phyloP scores from a whole-genome alignment of 768 basidiomycete genomes.

The Lentinula sp. region DNA sequence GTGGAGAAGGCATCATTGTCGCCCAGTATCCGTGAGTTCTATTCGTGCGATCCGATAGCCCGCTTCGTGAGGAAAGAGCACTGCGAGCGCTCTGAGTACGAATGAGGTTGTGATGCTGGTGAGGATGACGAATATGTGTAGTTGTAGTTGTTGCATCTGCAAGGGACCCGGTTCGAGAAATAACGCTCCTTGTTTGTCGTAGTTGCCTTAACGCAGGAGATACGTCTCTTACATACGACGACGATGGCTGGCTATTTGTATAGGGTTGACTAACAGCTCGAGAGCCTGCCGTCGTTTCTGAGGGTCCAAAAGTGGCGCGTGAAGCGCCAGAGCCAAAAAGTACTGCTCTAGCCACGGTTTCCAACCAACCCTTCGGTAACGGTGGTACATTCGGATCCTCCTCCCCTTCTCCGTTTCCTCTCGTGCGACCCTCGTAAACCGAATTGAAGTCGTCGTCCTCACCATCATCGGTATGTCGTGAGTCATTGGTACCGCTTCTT shows the following conservation, averaged over 20 bases:
- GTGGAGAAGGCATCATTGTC: neutral
- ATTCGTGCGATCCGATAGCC: slow-evolving; percentile 33
- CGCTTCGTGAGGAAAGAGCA: slow-evolving; percentile 13
- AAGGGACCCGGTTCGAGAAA: slow-evolving; percentile 3
- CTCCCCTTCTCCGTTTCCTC: slow-evolving; percentile 24
- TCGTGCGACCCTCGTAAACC: slow-evolving; percentile 4
- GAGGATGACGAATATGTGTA: neutral
- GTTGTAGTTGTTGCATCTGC: neutral
- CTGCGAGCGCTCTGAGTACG: slow-evolving; percentile 1
- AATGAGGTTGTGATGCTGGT: neutral
- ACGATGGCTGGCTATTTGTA: neutral
- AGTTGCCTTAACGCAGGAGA: slow-evolving; percentile 4
- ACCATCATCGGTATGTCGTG: slow-evolving; percentile 19
- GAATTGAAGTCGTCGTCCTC: slow-evolving; percentile 13
- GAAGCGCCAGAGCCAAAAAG: slow-evolving; percentile 45
- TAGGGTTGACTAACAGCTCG: slow-evolving; percentile 33
- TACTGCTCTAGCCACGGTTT: slow-evolving; percentile 61
- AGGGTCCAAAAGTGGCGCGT: neutral
- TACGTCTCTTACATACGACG: neutral
- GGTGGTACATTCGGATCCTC: slow-evolving; percentile 34
- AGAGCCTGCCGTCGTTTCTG: slow-evolving; percentile 24
- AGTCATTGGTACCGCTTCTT: neutral
- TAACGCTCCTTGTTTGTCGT: neutral
- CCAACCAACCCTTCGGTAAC: slow-evolving; percentile 65
- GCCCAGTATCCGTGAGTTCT: slow-evolving; percentile 3